Base-by-base conservation (phyloP, 495 filamentous ascomycete genomes). In the Hypoxylon perforatum region DNA sequence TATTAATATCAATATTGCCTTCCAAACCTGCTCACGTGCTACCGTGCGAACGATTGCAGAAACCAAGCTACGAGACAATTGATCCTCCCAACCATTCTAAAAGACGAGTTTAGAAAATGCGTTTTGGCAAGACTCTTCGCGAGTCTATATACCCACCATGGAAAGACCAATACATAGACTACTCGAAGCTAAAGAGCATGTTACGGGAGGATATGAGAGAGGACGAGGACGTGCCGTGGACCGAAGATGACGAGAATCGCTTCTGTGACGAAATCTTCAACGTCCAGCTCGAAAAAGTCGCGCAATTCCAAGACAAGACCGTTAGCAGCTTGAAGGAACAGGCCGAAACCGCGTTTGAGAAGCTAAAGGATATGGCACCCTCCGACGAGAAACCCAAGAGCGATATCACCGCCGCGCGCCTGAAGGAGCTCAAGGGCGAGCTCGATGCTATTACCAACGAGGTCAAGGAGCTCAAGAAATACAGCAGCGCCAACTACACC, bases 181-280 rank as follows among this genome's bases (percentile, higher is more conserved):
- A 99, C 73, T 79, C 83, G 62, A 96, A 94, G 82, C 87, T 99
- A 46, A 98, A 99, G 81, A 81, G 84, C 56, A 85, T 99, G 38
- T 80, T 99, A 41, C 88, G 91, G 25, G 95, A 99, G 69, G 87
- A 90, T 57, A 80, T 82, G 57, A 70, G 67, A 42, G 81, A 85
- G n/a, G 84, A 85, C 12, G 84, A 89, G 8, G 80, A 83, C 62
- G 75, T 77, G 69, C 80, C 78, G 35, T 99, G 95, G 95, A 98
- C 96, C 33, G 93, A 97, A 61, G 88, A 93, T n/a, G 95, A 99
- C 77, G 95, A 98, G 81, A 90, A 90, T 61, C 83, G 82, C 10
- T 99, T 99, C 77, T 94, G 96, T 68, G 93, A 97, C 71, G 95
- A 97, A 82, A 79, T 97, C 52, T 84, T 97, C 71, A 99, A 97